Base-by-base conservation (phyloP, 257 asterid genomes). In the Fraxinus pennsylvanica region DNA sequence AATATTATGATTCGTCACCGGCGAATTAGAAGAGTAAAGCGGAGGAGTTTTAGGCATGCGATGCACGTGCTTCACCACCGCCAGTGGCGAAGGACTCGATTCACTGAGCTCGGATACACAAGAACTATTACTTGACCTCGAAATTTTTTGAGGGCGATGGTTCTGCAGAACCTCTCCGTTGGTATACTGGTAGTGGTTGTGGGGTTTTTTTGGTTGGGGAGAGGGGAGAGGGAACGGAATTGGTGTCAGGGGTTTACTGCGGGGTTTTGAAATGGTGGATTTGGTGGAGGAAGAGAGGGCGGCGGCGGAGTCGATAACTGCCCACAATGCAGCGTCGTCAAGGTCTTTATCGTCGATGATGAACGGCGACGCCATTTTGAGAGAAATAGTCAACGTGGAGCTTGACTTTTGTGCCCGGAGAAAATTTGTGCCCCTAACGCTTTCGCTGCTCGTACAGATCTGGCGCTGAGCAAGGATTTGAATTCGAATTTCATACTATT, bases 281-380 rank as follows among this genome's bases (percentile, higher is more conserved):
- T 67, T 36, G 6, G 50, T 13, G 45, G 86, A 17, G 71, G 90
- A 8, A 66, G 86, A 4, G 84, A 88, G 30, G 73, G 97, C 82
- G 22, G 97, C 92, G 73, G 96, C 98, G 70, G 98, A 94, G 81
- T 94, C 99, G 79, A 94, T 94, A 36, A 90, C 94, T 2, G 99
- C 98, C 99, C 99, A 94, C 73, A 94, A 74, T 19, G 92, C 99
- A 78, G 96, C 96, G 89, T 92, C 97, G 88, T 95, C 98, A 52
- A 95, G 89, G 71, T 92, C 98, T 76, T 84, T 85, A 63, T 95
- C 99, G 77, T 92, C 97, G 78, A 88, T 70, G 70, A 65, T 75
- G 84, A 83, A 68, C 5, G 85, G 87, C 43, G 91, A 84, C 76
- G 80, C 79, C 96, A 89, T 87, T 70, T 33, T 29, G 7, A 12